phyloP scores from a whole-genome alignment of 257 asterid species.

The Rehmannia glutinosa region DNA sequence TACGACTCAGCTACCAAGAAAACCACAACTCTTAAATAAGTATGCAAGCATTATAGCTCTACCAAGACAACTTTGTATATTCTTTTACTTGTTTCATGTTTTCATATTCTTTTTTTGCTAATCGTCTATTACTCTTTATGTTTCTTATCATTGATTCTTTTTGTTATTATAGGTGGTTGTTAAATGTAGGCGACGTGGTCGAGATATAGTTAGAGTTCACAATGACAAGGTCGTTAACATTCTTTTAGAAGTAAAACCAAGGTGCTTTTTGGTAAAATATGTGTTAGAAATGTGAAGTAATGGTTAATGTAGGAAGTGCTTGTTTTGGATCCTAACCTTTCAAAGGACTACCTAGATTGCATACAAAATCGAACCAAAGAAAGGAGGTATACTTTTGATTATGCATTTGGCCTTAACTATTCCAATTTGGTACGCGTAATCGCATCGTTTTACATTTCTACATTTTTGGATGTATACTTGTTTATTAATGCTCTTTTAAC shows the following conservation, averaged over 20 bases:
- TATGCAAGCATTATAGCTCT: too few relatives aligned
- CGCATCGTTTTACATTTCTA: neutral
- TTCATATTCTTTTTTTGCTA: neutral
- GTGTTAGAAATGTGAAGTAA: slow-evolving; percentile 16
- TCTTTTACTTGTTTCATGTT: neutral
- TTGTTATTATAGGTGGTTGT: slow-evolving; percentile 65
- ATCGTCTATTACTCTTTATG: neutral
- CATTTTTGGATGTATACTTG: neutral
- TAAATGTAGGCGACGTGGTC: slow-evolving; percentile 77
- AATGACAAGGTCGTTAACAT: slow-evolving; percentile 52
- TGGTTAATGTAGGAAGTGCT: slow-evolving; percentile 63
- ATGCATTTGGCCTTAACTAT: slow-evolving; percentile 71
- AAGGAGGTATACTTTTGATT: slow-evolving; percentile 67
- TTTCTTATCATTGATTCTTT: neutral
- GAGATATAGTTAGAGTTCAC: slow-evolving; percentile 68
- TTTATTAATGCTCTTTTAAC: slow-evolving; percentile 5
- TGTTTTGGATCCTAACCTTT: slow-evolving; percentile 86
- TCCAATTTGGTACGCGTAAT: slow-evolving; percentile 50
- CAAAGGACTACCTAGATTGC: slow-evolving; percentile 80
- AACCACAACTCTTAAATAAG: too few relatives aligned
- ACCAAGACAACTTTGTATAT: too few relatives aligned
- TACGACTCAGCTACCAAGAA: too few relatives aligned
- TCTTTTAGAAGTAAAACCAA: neutral
- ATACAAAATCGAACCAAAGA: slow-evolving; percentile 75
- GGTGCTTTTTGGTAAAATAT: neutral